phyloP scores from a whole-genome alignment of 2,329 filamentous ascomycete species.

The Ophiostoma australiae region DNA sequence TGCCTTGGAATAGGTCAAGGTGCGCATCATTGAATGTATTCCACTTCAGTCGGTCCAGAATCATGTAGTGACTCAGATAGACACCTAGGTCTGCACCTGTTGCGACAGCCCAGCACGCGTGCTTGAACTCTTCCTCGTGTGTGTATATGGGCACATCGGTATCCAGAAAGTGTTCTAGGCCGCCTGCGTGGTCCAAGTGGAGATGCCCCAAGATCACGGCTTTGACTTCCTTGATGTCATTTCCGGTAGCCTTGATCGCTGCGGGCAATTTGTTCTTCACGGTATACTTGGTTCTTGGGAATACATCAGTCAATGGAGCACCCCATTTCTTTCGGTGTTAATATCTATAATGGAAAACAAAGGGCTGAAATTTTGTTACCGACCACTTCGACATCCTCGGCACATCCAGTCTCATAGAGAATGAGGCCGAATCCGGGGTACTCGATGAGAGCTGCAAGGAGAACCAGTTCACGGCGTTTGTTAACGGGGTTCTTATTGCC shows the following conservation, averaged over 20 bases:
- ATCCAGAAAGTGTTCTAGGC: slow-evolving; percentile 22
- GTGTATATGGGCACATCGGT: slow-evolving; percentile 23
- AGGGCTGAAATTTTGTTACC: too few relatives aligned
- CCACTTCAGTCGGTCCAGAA: slow-evolving; percentile 21
- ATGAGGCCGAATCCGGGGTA: slow-evolving; percentile 19
- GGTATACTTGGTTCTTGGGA: slow-evolving; percentile 21
- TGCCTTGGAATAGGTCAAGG: slow-evolving; percentile 21
- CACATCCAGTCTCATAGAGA: slow-evolving; percentile 23
- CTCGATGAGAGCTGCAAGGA: slow-evolving; percentile 20
- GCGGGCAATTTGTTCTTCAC: slow-evolving; percentile 19
- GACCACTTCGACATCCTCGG: slow-evolving; percentile 21
- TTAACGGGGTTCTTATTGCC: slow-evolving; percentile 18
- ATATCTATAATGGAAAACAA: background rate
- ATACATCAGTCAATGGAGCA: slow-evolving; percentile 21
- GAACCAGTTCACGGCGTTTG: slow-evolving; percentile 22
- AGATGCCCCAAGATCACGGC: slow-evolving; percentile 21
- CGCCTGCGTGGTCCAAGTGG: slow-evolving; percentile 22
- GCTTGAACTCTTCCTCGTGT: slow-evolving; percentile 23
- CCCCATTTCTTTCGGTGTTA: slow-evolving; percentile 17
- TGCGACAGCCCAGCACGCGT: slow-evolving; percentile 22
- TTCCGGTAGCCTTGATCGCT: slow-evolving; percentile 17
- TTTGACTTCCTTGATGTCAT: slow-evolving; percentile 23
- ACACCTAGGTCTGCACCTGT: slow-evolving; percentile 22
- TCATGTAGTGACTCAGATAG: slow-evolving; percentile 21
- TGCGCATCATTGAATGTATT: slow-evolving; percentile 20